phyloP scores from a whole-genome alignment of 495 filamentous ascomycete genomes.

The Neurospora tetrasperma region DNA sequence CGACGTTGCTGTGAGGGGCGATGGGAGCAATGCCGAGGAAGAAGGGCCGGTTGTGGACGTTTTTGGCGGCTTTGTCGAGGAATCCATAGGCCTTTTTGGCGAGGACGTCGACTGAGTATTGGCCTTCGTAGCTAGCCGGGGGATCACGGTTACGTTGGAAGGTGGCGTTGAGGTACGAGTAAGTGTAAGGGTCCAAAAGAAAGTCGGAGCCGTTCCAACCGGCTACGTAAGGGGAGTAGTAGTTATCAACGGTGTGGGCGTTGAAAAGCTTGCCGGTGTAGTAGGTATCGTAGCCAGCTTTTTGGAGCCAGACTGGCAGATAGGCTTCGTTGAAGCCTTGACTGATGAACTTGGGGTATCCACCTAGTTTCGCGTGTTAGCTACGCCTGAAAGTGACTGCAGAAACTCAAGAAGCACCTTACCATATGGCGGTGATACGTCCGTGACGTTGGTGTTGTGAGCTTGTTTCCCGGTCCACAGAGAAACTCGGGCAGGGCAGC shows the following conservation, averaged over 20 bases:
- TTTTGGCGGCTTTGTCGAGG: conserved; percentile 48
- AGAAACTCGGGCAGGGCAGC: conserved; percentile 54
- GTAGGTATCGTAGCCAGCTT: conserved; percentile 61
- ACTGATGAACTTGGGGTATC: conserved; percentile 58
- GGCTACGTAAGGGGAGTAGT: conserved; percentile 43
- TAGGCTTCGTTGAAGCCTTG: conserved; percentile 58
- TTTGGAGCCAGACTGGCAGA: conserved; percentile 59
- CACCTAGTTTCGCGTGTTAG: conserved; percentile 31
- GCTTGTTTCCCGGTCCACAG: conserved; percentile 56
- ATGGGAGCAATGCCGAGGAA: conserved; percentile 58
- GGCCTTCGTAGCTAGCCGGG: conserved; percentile 46
- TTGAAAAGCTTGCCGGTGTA: conserved; percentile 70
- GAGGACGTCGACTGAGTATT: conserved; percentile 53
- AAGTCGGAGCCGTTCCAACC: conserved; percentile 56
- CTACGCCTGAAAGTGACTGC: background rate
- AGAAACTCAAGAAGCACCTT: background rate
- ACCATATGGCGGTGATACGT: conserved; percentile 54
- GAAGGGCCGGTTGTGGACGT: conserved; percentile 42
- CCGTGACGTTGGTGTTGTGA: conserved; percentile 69
- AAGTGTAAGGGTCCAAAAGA: conserved; percentile 61
- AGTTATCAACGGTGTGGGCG: conserved; percentile 47
- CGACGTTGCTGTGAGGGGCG: conserved; percentile 53
- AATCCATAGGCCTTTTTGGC: conserved; percentile 52
- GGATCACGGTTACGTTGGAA: conserved; percentile 54
- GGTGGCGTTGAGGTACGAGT: conserved; percentile 56